Base-by-base conservation (phyloP, 1,284 basidiomycete species). In the Heimioporus punctisporus region DNA sequence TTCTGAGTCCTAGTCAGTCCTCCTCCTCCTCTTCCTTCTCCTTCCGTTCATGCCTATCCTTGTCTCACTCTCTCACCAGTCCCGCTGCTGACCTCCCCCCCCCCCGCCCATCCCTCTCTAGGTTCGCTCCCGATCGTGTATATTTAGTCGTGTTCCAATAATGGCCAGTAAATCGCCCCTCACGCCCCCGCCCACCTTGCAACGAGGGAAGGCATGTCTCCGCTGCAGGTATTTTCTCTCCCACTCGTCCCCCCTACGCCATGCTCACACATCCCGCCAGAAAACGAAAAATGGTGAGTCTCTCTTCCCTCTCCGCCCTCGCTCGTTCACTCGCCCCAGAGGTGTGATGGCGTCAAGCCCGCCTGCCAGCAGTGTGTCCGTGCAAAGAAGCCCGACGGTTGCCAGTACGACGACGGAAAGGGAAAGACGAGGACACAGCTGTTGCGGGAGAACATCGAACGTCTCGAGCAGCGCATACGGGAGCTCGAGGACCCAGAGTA, bases 241-340 rank as follows among this genome's bases (percentile, higher is more conserved):
- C 28, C 40, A 23, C 31, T 14, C 47, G 25, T 2, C 24, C 25
- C 24, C 4, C 31, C 42, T 19, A 19, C n/a, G 26, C 31, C 56
- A 48, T 56, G 55, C 60, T 61, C 53, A 61, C 54, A 51, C 47
- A 15, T 54, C 31, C 19, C 37, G 56, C 53, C 63, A 88, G 88
- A 71, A 88, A 90, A 73, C 81, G 89, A 59, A 91, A 91, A 73
- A 90, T 92, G 87, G 88, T 89, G 60, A 57, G 71, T 61, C 49
- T n/a, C 37, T n/a, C 50, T 50, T 47, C 24, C 40, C 27, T 50
- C 21, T 2, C 25, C 12, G n/a, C 53, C 26, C 43, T 31, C 40
- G 26, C 31, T 34, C 31, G 7, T 19, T 31, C 48, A 52, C 53
- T 54, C 40, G 34, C 60, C 46, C 60, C 55, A 85, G 83, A 75